These are phyloP conservation scores for Colletotrichum spaethianum DNA, from an alignment of 2,329 filamentous ascomycete genomes.

Conservation along the genomic window DNA sequence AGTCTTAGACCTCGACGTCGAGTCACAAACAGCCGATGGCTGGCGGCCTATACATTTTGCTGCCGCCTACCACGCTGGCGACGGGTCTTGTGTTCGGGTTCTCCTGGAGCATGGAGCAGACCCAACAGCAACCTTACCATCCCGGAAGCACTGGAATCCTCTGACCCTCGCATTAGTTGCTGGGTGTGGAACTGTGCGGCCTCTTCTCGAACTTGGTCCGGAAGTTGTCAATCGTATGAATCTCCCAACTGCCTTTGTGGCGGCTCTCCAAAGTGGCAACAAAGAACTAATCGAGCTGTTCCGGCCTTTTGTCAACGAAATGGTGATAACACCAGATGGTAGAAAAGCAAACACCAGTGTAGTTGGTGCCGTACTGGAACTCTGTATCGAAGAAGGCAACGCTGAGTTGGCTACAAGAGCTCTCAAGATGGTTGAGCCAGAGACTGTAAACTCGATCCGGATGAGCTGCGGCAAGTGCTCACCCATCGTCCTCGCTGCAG, in stretches of 20 bases:
- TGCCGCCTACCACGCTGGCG: neutral
- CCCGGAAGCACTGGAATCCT: neutral
- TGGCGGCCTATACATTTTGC: constrained; percentile 30
- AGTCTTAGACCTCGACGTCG: neutral
- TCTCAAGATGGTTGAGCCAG: neutral
- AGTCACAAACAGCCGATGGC: neutral
- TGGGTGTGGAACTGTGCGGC: neutral
- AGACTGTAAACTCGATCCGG: neutral
- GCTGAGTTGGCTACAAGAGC: neutral
- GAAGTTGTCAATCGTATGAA: neutral
- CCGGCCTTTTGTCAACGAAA: neutral
- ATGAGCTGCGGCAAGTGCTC: constrained; percentile 22
- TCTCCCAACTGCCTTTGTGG: neutral
- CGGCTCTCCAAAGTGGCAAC: neutral
- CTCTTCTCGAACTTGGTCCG: constrained; percentile 1
- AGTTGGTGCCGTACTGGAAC: neutral
- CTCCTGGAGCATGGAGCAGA: constrained; percentile 28
- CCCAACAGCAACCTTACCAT: neutral
- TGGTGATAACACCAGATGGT: neutral
- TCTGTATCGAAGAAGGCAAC: neutral
- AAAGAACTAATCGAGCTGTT: neutral
- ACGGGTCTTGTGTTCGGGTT: constrained; percentile 2
- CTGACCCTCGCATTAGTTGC: neutral
- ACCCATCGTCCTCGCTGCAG: constrained; percentile 2
- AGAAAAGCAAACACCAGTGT: neutral